These are phyloP conservation scores for Pseudozyma hubeiensis DNA, from an alignment of 1,284 basidiomycete genomes.

Conservation along the genomic window DNA sequence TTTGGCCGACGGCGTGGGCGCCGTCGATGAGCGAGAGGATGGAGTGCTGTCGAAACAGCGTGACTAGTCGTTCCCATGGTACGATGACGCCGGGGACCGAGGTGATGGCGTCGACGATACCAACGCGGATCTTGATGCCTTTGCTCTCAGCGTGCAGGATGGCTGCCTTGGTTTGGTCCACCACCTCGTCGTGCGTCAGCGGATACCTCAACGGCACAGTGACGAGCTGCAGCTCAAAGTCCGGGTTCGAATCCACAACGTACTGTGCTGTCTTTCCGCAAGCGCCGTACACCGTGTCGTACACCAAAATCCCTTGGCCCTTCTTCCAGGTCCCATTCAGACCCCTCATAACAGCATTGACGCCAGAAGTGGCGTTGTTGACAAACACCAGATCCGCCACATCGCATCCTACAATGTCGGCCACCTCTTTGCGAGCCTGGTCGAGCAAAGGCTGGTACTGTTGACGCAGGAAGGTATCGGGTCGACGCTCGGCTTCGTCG, in stretches of 20 bases:
- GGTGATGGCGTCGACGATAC: constrained; percentile 80
- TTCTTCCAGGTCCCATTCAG: constrained; percentile 56
- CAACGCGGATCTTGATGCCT: constrained; percentile 82
- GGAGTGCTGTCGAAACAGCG: constrained; percentile 48
- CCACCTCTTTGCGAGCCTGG: constrained; percentile 21
- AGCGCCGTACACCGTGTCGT: constrained; percentile 63
- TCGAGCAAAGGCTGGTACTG: constrained; percentile 20
- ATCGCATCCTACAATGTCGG: constrained; percentile 22
- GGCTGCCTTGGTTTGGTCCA: constrained; percentile 56
- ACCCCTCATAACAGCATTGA: constrained; percentile 62
- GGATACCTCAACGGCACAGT: constrained; percentile 61
- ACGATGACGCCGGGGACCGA: constrained; percentile 78
- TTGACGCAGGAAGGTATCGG: constrained; percentile 30
- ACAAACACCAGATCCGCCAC: constrained; percentile 64
- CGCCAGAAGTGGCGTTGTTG: constrained; percentile 64
- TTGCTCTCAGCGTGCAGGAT: constrained; percentile 19
- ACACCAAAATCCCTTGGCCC: constrained; percentile 59
- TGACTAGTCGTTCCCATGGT: constrained; percentile 81
- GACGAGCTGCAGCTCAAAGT: constrained; percentile 51
- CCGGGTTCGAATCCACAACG: constrained; percentile 59
- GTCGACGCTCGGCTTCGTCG: constrained; percentile 30
- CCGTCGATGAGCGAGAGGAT: constrained; percentile 75
- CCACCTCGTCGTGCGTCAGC: constrained; percentile 54
- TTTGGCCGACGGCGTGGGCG: constrained; percentile 81
- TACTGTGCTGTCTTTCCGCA: constrained; percentile 59